Conservation (phyloP, 2,329 filamentous ascomycete species). For the Colletotrichum gloeosporioides region DNA sequence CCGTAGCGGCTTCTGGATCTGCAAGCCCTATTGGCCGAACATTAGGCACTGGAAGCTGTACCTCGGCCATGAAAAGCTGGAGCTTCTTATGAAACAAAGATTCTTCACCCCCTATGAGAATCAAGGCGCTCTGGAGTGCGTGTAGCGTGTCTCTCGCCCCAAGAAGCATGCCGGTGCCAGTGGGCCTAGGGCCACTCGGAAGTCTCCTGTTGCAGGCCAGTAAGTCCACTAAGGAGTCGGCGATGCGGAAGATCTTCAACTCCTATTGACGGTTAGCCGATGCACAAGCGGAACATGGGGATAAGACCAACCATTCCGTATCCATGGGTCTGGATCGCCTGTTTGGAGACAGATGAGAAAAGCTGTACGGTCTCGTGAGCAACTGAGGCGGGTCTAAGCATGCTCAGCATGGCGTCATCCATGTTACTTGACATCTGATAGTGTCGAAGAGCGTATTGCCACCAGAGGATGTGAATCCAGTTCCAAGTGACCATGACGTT, state of each 20-base stretch:
- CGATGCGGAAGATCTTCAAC: neutral
- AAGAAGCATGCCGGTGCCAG: neutral
- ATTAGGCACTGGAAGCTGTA: neutral
- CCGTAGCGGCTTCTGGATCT: fast-evolving
- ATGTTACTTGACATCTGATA: constrained; percentile 30
- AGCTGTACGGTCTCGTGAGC: constrained; percentile 21
- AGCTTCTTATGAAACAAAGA: neutral
- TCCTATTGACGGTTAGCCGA: fast-evolving
- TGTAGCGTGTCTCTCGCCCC: neutral
- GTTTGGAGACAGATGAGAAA: neutral
- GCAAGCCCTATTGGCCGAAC: neutral
- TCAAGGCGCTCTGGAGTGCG: neutral
- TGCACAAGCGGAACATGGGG: neutral
- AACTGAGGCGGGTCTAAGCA: constrained; percentile 29
- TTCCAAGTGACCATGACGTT: constrained; percentile 32
- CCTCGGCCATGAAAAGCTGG: neutral
- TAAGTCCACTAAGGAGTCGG: neutral
- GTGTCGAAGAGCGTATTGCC: constrained; percentile 32
- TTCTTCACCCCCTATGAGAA: neutral
- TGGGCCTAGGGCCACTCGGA: neutral
- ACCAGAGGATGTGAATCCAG: constrained; percentile 30
- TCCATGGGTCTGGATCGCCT: neutral
- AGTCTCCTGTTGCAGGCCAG: neutral
- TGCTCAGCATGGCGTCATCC: constrained; percentile 28
- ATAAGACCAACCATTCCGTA: neutral